These are phyloP conservation scores for Penicillium sp. DNA, from an alignment of 2,329 filamentous ascomycete genomes.

Conservation along the genomic window DNA sequence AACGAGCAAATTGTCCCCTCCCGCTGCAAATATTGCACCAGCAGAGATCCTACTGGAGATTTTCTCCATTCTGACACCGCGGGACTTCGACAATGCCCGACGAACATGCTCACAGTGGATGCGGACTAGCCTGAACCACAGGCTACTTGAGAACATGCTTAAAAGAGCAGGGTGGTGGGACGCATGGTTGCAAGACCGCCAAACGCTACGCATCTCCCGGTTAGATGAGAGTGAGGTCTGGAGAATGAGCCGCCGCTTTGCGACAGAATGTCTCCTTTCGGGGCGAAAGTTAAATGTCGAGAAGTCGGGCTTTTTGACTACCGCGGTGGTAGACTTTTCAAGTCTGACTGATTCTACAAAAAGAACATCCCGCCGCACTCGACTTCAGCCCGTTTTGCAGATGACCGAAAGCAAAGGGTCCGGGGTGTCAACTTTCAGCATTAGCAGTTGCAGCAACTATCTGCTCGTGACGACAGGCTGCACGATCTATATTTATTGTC, in stretches of 20 bases:
- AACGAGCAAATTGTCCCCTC: conserved; percentile 12
- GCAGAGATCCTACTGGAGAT: conserved; percentile 53
- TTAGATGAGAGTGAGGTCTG: conserved; percentile 40
- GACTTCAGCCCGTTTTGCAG: conserved; percentile 19
- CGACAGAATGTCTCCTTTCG: conserved; percentile 52
- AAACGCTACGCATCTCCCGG: conserved; percentile 31
- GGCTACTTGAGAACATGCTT: conserved; percentile 55
- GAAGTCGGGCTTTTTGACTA: conserved; percentile 39
- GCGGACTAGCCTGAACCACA: conserved; percentile 54
- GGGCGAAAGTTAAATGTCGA: conserved; percentile 34
- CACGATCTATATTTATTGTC: conserved; percentile 57
- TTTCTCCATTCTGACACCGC: conserved; percentile 46
- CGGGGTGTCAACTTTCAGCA: conserved; percentile 47
- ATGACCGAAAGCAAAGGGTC: conserved; percentile 6
- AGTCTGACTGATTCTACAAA: conserved; percentile 19
- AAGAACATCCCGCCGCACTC: conserved; percentile 11
- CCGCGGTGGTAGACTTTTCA: conserved; percentile 35
- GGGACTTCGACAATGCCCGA: conserved; percentile 61
- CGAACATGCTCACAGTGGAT: conserved; percentile 63
- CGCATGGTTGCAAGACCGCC: conserved; percentile 36
- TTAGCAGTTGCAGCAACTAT: conserved; percentile 60
- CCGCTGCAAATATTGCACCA: conserved; percentile 42
- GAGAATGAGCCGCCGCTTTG: conserved; percentile 49
- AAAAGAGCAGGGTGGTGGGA: conserved; percentile 57
- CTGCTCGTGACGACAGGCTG: conserved; percentile 56